Percentiles rank a stretch among this genome's conserved stretches.
phyloP scores from a whole-genome alignment of 345 rosid species.

The Gossypium mustelinum region DNA sequence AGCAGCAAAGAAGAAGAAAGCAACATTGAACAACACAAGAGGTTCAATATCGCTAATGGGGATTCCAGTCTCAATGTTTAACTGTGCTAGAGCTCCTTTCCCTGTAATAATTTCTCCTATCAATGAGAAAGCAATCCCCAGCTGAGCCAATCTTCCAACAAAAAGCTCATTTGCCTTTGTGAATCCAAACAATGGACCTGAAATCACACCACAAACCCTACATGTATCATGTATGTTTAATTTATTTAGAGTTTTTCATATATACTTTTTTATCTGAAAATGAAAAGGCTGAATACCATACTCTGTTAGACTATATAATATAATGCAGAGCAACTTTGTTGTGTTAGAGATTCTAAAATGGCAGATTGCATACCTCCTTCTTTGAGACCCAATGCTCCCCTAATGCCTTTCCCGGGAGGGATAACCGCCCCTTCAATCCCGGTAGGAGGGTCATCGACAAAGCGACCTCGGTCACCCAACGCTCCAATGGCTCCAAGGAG shows the following conservation, averaged over 20 bases:
- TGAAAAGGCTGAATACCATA: too few species aligned
- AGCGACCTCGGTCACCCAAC: constrained; percentile 81
- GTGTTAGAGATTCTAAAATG: not conserved
- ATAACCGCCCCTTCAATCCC: constrained; percentile 79
- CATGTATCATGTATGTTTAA: too few species aligned
- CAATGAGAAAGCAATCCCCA: constrained; percentile 89
- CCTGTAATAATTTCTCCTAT: constrained; percentile 93
- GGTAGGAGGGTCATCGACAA: constrained; percentile 72
- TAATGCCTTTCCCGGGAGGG: constrained; percentile 69
- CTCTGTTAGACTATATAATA: too few species aligned
- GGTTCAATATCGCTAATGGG: constrained; percentile 89
- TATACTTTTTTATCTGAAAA: too few species aligned
- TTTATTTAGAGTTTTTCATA: too few species aligned
- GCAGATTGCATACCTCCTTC: constrained; percentile 57
- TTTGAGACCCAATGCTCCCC: constrained; percentile 69
- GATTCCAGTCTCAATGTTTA: constrained; percentile 92
- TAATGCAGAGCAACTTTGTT: too few species aligned
- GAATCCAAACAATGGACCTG: constrained; percentile 95
- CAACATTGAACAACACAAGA: constrained; percentile 77
- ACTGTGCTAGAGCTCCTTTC: constrained; percentile 94
- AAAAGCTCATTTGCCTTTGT: constrained; percentile 88
- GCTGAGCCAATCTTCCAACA: constrained; percentile 91
- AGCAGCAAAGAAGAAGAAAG: constrained; percentile 90
- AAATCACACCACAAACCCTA: not conserved
- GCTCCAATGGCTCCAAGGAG: constrained; percentile 96